phyloP scores from a whole-genome alignment of 768 basidiomycete species.

The Macrolepiota dolichaula region DNA sequence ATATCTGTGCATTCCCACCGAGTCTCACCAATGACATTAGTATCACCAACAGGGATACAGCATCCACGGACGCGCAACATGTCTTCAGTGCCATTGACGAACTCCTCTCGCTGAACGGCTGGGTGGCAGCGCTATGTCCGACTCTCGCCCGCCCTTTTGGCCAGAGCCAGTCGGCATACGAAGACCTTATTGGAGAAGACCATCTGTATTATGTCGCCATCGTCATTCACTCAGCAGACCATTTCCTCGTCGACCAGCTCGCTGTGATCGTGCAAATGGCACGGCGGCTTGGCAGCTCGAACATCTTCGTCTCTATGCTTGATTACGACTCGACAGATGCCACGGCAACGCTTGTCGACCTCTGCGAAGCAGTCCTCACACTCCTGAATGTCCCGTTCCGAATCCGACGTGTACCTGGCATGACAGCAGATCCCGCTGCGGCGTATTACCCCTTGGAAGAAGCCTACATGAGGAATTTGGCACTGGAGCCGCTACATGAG shows the following conservation, averaged over 20 bases:
- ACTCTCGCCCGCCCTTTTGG: constrained; percentile 94
- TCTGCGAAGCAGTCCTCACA: constrained; percentile 93
- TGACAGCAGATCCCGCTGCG: constrained; percentile 85
- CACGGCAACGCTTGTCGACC: constrained; percentile 89
- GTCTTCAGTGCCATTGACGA: constrained; percentile 90
- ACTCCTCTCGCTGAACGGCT: constrained; percentile 92
- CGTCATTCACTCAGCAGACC: constrained; percentile 96
- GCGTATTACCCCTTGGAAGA: constrained; percentile 97
- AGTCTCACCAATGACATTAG: constrained; percentile 30
- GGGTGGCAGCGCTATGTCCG: constrained; percentile 96
- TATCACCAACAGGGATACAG: constrained; percentile 79
- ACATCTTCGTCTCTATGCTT: constrained; percentile 96
- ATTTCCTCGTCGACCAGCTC: constrained; percentile 97
- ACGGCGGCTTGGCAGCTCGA: constrained; percentile 81
- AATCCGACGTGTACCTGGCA: constrained; percentile 86
- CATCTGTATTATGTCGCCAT: constrained; percentile 94
- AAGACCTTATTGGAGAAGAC: constrained; percentile 80
- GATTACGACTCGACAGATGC: constrained; percentile 96
- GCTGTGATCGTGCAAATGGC: constrained; percentile 97
- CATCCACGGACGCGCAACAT: constrained; percentile 86
- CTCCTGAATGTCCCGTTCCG: constrained; percentile 91
- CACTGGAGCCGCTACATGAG: constrained; percentile 86
- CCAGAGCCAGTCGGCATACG: constrained; percentile 85
- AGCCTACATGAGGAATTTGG: constrained; percentile 90
- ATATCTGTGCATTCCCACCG: neutral